Evolutionary conservation across 176 grass and related monocot genomes (phyloP).

Genomic region (Puccinellia tenuiflora): DNA sequence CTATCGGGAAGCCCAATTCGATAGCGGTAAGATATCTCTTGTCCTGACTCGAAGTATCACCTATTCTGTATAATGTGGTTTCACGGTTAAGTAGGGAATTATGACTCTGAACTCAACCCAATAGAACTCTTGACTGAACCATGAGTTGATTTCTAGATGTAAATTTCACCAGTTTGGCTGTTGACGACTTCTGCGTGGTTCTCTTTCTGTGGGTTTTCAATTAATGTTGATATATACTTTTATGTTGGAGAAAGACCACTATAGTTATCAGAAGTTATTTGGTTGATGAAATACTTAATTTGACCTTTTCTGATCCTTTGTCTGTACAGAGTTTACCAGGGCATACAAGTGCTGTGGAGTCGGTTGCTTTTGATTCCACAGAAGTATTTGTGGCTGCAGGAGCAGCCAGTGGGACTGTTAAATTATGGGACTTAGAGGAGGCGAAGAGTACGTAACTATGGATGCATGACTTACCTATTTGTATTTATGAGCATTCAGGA

Average conservation of each 20-base stretch:
- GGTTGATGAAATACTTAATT: background rate
- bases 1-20: conserved; percentile 94
- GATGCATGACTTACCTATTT: background rate
- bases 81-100: background rate
- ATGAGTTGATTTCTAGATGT: background rate
- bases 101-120: background rate
- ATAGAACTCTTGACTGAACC: background rate
- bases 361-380: conserved; percentile 79
- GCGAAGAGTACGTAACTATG: conserved; percentile 66
- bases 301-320: background rate
- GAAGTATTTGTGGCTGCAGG: conserved; percentile 92
- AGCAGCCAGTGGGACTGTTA: conserved; percentile 91
- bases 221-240: background rate
- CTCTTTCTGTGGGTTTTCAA: background rate
- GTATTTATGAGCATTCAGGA: background rate
- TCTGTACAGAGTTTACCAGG: conserved; percentile 77
- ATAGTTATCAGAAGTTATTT: background rate
- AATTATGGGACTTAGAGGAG: conserved; percentile 91
- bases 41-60: background rate
- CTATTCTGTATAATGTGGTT: background rate
- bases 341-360: conserved; percentile 90
- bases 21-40: conserved; percentile 60
- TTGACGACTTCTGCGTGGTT: no score
- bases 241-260: background rate
- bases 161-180: background rate